Conservation (phyloP, 257 asterid species). For the Fraxinus quadrangulata region DNA sequence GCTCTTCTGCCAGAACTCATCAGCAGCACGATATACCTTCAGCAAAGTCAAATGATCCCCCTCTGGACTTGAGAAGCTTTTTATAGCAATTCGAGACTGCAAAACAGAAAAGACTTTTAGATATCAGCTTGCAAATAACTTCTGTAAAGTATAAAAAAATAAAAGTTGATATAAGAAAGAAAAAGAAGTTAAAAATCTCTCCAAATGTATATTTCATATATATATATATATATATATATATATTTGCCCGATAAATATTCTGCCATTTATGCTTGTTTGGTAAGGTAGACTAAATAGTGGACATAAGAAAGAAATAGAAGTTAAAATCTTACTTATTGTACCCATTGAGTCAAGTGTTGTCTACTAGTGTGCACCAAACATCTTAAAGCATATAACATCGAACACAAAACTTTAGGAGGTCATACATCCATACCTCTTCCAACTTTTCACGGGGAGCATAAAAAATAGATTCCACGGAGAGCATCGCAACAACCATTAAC, state of each 20-base stretch:
- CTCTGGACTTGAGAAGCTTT: slow-evolving; percentile 74
- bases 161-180: neutral
- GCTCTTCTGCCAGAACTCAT: slow-evolving; percentile 71
- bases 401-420: neutral
- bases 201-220: neutral
- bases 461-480: slow-evolving; percentile 88
- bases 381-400: neutral
- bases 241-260: neutral
- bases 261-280: neutral
- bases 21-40: slow-evolving; percentile 72
- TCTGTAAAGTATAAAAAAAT: neutral
- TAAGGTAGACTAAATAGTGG: neutral
- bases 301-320: neutral
- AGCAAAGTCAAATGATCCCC: slow-evolving; percentile 94
- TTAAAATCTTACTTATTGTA: neutral
- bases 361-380: neutral
- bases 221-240: neutral
- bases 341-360: neutral
- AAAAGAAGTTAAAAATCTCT: neutral
- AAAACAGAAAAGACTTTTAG: slow-evolving; percentile 22
- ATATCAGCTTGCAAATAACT: slow-evolving; percentile 21
- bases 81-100: slow-evolving; percentile 82
- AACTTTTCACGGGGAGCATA: slow-evolving; percentile 90
- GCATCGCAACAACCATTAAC: slow-evolving; percentile 82
- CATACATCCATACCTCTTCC: slow-evolving; percentile 72